Percentiles rank a stretch among this genome's conserved stretches.
Evolutionary conservation across 306 rosid genomes (phyloP).

Genomic region (Lotus japonicus): DNA sequence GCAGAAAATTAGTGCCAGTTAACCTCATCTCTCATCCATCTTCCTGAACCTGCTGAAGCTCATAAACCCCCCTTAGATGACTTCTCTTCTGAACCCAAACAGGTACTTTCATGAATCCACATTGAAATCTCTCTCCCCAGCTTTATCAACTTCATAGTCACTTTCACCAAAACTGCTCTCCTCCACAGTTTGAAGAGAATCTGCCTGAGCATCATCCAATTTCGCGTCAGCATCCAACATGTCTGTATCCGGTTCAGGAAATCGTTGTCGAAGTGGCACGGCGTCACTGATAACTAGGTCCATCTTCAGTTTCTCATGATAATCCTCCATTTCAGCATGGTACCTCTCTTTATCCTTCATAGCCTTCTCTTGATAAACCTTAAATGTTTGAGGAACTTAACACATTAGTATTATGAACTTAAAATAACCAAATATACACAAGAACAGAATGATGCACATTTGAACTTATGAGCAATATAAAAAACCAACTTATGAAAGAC

Average conservation of each 20-base stretch:
- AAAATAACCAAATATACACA: background rate
- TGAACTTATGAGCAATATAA: background rate
- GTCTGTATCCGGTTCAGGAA: slow-evolving; percentile 42
- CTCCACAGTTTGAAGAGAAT: slow-evolving; percentile 34
- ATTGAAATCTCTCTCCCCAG: slow-evolving; percentile 25
- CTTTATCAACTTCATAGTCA: slow-evolving; percentile 40
- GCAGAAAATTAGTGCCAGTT: background rate
- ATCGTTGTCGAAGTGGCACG: slow-evolving; percentile 63
- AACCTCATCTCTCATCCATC: background rate
- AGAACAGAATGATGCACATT: background rate
- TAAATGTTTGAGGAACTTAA: background rate
- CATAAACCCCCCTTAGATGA: slow-evolving; percentile 21
- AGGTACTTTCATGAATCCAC: slow-evolving; percentile 29
- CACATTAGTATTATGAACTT: background rate
- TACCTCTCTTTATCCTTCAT: slow-evolving; percentile 81
- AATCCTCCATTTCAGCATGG: slow-evolving; percentile 70
- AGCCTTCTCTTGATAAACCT: slow-evolving; percentile 95
- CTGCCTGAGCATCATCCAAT: slow-evolving; percentile 38
- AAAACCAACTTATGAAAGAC: background rate
- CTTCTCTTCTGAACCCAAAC: slow-evolving; percentile 30
- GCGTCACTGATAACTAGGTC: slow-evolving; percentile 64
- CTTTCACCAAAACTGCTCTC: slow-evolving; percentile 51
- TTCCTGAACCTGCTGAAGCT: slow-evolving; percentile 9
- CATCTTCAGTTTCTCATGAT: slow-evolving; percentile 49
- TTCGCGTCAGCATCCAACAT: slow-evolving; percentile 38